phyloP scores from a whole-genome alignment of 2,329 filamentous ascomycete genomes.

The Neophaeococcomyces mojaviensis region DNA sequence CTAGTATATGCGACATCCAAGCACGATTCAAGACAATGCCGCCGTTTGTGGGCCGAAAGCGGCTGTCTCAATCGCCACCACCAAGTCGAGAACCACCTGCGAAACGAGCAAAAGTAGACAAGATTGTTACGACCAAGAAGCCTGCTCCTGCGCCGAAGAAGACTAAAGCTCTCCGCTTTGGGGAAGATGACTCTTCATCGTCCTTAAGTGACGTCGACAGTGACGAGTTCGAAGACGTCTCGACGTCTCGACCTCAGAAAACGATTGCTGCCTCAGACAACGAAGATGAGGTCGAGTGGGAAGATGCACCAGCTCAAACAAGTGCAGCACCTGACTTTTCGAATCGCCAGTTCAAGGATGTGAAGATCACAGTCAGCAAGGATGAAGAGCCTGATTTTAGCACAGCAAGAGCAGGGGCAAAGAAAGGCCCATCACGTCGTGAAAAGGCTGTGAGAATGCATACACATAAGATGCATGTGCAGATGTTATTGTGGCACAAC shows the following conservation, averaged over 20 bases:
- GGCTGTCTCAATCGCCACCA: slow-evolving; percentile 28
- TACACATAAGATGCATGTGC: slow-evolving; percentile 84
- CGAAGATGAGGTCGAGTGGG: slow-evolving; percentile 44
- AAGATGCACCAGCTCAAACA: slow-evolving; percentile 44
- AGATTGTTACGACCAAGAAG: slow-evolving; percentile 15
- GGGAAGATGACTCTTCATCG: slow-evolving; percentile 27
- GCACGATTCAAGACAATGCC: slow-evolving; percentile 29
- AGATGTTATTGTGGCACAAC: slow-evolving; percentile 84
- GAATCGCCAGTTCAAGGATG: slow-evolving; percentile 6
- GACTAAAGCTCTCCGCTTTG: slow-evolving; percentile 14
- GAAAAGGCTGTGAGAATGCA: slow-evolving; percentile 69
- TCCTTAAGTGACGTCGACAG: slow-evolving; percentile 38
- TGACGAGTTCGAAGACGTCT: slow-evolving; percentile 50
- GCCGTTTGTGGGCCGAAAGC: slow-evolving; percentile 40
- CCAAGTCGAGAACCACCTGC: slow-evolving; percentile 19
- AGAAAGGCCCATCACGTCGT: slow-evolving; percentile 78
- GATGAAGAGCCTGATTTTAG: slow-evolving; percentile 47
- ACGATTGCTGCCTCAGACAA: slow-evolving; percentile 36
- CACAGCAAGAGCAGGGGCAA: slow-evolving; percentile 56
- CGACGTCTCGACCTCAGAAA: slow-evolving; percentile 14
- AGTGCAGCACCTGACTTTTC: slow-evolving; percentile 20
- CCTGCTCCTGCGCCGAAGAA: slow-evolving; percentile 9
- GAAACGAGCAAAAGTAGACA: slow-evolving; percentile 22
- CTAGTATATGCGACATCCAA: background rate
- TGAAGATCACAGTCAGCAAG: slow-evolving; percentile 53